Percentiles rank a stretch among this genome's conserved stretches.
These are phyloP conservation scores for Gaeumannomyces tritici DNA, from an alignment of 2,329 filamentous ascomycete genomes.

Conservation along the genomic window DNA sequence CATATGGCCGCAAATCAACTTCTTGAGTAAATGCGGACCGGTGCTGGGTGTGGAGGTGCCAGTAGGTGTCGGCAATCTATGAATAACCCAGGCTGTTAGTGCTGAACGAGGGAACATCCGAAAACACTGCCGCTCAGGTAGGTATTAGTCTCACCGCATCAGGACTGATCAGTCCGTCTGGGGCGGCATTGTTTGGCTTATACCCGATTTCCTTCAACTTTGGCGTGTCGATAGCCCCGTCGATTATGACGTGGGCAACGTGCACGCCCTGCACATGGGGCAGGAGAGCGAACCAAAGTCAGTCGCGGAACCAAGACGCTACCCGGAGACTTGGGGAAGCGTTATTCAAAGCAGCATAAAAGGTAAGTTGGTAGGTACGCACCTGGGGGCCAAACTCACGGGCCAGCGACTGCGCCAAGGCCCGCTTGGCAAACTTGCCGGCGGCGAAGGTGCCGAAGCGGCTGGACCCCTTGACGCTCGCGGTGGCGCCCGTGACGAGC, in stretches of 20 bases:
- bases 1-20: conserved; percentile 67
- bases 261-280: conserved; percentile 56
- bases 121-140: not conserved
- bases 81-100: not conserved
- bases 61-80: conserved; percentile 80
- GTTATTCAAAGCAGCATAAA: not conserved
- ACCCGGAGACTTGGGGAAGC: not conserved
- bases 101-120: not conserved
- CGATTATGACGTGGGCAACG: conserved; percentile 72
- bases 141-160: conserved; percentile 51
- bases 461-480: conserved; percentile 63
- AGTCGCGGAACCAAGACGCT: no score
- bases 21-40: conserved; percentile 73
- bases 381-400: conserved; percentile 66
- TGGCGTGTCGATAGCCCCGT: conserved; percentile 78
- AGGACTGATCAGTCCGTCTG: conserved; percentile 58
- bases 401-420: conserved; percentile 64
- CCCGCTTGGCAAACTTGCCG: conserved; percentile 72
- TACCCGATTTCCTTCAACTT: conserved; percentile 42
- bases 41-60: conserved; percentile 74
- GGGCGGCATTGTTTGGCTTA: conserved; percentile 31
- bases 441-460: conserved; percentile 62
- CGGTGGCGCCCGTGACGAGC: conserved; percentile 82
- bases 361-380: not conserved
- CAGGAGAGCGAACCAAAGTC: not conserved